Conservation (phyloP, 164 flowering plant species). For the Magnolia officinalis region DNA sequence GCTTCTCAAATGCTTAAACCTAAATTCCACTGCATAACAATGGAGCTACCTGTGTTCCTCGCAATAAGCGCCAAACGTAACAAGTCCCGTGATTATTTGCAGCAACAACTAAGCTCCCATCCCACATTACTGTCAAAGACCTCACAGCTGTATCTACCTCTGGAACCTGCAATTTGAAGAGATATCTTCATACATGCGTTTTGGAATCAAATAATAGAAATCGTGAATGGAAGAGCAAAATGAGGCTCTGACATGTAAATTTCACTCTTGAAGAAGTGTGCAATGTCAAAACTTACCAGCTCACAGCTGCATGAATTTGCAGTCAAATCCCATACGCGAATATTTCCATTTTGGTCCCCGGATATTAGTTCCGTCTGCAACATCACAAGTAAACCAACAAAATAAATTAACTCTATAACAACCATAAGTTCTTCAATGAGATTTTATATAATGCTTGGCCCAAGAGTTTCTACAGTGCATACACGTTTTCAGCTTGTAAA, state of each 20-base stretch:
- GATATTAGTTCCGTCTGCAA: conserved; percentile 94
- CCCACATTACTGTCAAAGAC: conserved; percentile 97
- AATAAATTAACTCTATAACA: neutral
- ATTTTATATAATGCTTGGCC: no score
- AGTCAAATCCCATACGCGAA: conserved; percentile 98
- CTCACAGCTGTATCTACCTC: conserved; percentile 97
- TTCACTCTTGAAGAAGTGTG: neutral
- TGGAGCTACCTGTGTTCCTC: conserved; percentile 65
- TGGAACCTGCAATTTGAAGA: conserved; percentile 59
- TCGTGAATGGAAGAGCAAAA: neutral
- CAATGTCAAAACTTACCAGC: conserved; percentile 50
- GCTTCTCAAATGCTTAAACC: neutral
- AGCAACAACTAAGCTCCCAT: conserved; percentile 97
- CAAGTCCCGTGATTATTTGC: conserved; percentile 96
- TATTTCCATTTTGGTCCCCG: conserved; percentile 98
- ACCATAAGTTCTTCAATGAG: neutral
- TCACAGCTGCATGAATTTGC: conserved; percentile 99
- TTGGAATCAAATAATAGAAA: neutral
- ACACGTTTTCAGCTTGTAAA: no score
- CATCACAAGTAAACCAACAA: conserved; percentile 2
- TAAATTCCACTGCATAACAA: neutral
- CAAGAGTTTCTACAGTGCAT: no score
- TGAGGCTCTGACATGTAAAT: neutral
- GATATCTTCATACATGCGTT: neutral
- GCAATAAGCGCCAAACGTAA: conserved; percentile 91